These are phyloP conservation scores for Inonotus hispidus DNA, from an alignment of 1,284 basidiomycete genomes.

Conservation along the genomic window DNA sequence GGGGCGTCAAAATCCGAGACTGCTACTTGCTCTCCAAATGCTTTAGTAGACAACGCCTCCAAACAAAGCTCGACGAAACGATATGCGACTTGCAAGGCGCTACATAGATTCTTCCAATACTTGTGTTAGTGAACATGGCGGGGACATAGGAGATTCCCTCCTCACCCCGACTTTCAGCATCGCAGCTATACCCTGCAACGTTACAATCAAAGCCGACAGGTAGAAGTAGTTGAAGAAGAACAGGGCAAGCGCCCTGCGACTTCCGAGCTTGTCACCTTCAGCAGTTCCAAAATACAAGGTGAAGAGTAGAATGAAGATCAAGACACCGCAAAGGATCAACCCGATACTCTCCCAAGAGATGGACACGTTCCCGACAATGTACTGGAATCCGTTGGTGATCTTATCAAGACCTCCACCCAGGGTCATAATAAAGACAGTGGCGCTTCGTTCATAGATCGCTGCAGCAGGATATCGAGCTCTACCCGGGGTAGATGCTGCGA, in stretches of 20 bases:
- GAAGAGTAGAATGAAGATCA: conserved; percentile 17
- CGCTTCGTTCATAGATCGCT: conserved; percentile 16
- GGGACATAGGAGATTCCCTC: background rate
- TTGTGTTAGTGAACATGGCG: background rate
- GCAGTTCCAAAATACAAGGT: conserved; percentile 17
- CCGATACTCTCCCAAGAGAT: conserved; percentile 8
- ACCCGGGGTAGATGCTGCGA: conserved; percentile 10
- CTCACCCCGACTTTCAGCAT: conserved; percentile 13
- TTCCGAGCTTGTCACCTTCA: conserved; percentile 13
- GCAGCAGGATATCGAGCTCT: conserved; percentile 16
- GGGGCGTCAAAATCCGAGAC: background rate
- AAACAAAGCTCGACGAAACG: conserved; percentile 4
- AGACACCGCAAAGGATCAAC: conserved; percentile 16
- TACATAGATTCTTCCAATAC: conserved; percentile 4
- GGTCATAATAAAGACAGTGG: conserved; percentile 18
- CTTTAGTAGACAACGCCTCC: background rate
- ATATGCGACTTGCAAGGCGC: conserved; percentile 9
- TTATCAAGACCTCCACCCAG: conserved; percentile 19
- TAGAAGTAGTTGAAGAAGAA: conserved; percentile 18
- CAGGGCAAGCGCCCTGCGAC: conserved; percentile 5
- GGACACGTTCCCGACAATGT: conserved; percentile 18
- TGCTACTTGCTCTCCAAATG: background rate
- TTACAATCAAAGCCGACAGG: conserved; percentile 17
- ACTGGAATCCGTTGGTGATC: conserved; percentile 19
- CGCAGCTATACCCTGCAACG: conserved; percentile 15